Conservation (phyloP, 257 asterid genomes). For the Przewalskia tangutica region DNA sequence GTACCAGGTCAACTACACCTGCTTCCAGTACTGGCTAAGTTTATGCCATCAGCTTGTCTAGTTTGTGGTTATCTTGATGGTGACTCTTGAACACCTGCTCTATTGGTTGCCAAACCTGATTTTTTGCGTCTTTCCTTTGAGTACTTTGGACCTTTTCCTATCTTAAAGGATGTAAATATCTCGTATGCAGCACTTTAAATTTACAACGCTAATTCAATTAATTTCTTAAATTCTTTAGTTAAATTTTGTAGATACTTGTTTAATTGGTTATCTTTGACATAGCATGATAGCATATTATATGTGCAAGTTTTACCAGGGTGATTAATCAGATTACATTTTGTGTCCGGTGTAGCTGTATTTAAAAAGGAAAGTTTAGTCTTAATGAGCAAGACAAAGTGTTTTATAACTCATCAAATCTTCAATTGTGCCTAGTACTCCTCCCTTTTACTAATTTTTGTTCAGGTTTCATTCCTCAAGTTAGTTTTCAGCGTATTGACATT, state of each 20-base stretch:
- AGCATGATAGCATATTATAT: neutral
- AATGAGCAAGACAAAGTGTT: neutral
- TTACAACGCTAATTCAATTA: neutral
- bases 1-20: neutral
- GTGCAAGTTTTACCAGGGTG: neutral
- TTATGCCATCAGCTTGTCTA: neutral
- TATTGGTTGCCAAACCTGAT: neutral
- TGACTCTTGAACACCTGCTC: neutral
- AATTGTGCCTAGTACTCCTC: no score
- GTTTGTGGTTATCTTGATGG: neutral
- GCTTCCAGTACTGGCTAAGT: neutral
- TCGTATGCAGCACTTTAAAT: neutral
- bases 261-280: neutral
- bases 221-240: neutral
- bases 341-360: neutral
- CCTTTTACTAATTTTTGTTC: neutral
- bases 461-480: neutral
- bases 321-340: neutral
- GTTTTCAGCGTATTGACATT: neutral
- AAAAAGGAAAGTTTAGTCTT: neutral
- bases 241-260: neutral
- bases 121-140: neutral
- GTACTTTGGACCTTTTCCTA: neutral
- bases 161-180: constrained; percentile 19
- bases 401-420: neutral